These are phyloP conservation scores for Bonia amplexicaulis DNA, from an alignment of 176 grass and related monocot species.

Conservation along the genomic window DNA sequence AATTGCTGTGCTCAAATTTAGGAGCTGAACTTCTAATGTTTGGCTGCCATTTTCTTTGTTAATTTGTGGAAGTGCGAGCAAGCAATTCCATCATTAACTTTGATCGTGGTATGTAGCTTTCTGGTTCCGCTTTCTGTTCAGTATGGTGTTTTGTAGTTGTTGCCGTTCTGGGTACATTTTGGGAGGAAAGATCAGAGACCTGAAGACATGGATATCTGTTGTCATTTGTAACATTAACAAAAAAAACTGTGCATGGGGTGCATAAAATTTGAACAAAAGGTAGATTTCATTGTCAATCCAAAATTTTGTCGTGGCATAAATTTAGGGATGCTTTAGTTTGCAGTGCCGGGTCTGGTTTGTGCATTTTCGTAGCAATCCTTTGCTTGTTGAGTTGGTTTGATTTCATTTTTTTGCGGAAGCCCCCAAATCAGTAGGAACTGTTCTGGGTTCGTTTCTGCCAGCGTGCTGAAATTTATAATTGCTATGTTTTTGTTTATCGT, in stretches of 20 bases:
- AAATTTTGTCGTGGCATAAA: background rate
- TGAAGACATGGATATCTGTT: constrained; percentile 10
- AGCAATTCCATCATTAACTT: constrained; percentile 41
- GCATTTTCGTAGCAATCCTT: background rate
- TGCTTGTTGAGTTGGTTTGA: background rate
- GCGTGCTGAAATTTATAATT: background rate
- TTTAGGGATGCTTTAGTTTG: background rate
- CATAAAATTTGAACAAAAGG: constrained; percentile 32
- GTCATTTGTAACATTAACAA: constrained; percentile 49
- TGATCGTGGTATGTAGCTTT: constrained; percentile 35
- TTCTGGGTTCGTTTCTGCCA: background rate
- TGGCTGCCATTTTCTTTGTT: constrained; percentile 49
- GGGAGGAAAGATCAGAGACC: constrained; percentile 16
- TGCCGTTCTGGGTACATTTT: constrained; percentile 29
- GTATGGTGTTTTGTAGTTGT: constrained; percentile 36
- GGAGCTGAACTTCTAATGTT: constrained; percentile 52
- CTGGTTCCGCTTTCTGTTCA: constrained; percentile 37
- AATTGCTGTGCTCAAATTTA: constrained; percentile 49
- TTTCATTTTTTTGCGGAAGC: background rate
- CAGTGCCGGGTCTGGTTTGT: background rate
- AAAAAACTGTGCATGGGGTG: constrained; percentile 18
- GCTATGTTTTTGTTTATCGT: background rate
- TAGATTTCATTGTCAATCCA: constrained; percentile 16
- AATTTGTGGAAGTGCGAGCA: constrained; percentile 34
- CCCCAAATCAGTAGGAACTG: background rate